phyloP scores from a whole-genome alignment of 176 grass and related monocot genomes.

The sorghum (Sorghum bicolor) region DNA sequence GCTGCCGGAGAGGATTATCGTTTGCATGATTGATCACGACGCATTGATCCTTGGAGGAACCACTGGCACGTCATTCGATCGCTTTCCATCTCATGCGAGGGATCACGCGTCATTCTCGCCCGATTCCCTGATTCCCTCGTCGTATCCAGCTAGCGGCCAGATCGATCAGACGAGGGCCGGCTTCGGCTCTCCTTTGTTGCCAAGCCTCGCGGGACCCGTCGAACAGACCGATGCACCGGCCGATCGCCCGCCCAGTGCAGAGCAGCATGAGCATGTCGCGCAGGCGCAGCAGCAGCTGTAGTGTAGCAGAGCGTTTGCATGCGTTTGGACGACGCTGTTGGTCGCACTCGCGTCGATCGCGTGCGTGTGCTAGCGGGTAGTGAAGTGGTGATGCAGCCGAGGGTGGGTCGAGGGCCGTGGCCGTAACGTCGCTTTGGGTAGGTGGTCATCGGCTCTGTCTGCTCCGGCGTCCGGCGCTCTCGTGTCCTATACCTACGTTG shows the following conservation, averaged over 20 bases:
- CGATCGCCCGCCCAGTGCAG: background rate
- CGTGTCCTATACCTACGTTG: too few relatives aligned
- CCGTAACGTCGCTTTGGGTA: slow-evolving; percentile 22
- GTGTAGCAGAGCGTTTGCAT: background rate
- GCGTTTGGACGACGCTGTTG: slow-evolving; percentile 1
- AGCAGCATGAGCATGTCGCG: background rate
- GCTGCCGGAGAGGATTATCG: background rate
- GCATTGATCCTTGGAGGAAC: background rate
- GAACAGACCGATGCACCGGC: background rate
- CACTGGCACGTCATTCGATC: background rate
- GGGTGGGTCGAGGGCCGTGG: background rate
- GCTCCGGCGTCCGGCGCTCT: background rate
- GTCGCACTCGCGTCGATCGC: background rate
- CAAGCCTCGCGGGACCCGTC: background rate
- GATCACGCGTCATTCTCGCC: background rate
- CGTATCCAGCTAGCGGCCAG: background rate
- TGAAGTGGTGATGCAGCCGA: background rate
- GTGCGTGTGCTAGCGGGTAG: background rate
- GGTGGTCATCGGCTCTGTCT: background rate
- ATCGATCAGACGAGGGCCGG: too few relatives aligned
- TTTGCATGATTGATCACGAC: background rate
- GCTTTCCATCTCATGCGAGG: background rate
- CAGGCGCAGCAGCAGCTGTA: background rate
- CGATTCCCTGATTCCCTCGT: too few relatives aligned
- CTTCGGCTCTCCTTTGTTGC: background rate